phyloP scores from a whole-genome alignment of 345 rosid genomes.

The Brassica carinata region DNA sequence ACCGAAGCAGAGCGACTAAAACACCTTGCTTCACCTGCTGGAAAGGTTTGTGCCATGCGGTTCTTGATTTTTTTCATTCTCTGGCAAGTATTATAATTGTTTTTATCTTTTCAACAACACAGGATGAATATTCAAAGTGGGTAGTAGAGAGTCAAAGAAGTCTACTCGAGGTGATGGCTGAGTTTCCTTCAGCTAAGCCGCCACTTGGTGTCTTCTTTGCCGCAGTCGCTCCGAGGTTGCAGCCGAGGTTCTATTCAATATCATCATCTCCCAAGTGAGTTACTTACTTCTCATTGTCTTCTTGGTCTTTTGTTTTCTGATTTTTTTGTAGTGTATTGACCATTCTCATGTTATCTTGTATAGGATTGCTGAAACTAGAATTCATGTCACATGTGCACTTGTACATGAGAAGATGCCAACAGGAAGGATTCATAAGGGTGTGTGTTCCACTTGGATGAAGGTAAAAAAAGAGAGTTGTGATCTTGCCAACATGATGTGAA shows the following conservation, averaged over 20 bases:
- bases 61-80: not conserved
- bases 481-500: not conserved
- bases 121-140: constrained; percentile 98
- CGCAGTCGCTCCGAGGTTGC: constrained; percentile 89
- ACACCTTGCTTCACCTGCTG: constrained; percentile 88
- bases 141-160: constrained; percentile 85
- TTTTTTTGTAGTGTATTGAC: constrained; percentile 2
- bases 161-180: constrained; percentile 95
- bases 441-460: constrained; percentile 82
- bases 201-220: constrained; percentile 98
- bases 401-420: constrained; percentile 82
- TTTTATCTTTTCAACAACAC: constrained; percentile 18
- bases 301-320: not conserved
- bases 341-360: not conserved
- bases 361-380: constrained; percentile 82
- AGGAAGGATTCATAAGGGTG: constrained; percentile 51
- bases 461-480: constrained; percentile 25
- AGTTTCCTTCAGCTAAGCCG: constrained; percentile 88
- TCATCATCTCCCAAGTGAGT: constrained; percentile 92
- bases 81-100: not conserved
- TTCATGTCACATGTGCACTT: constrained; percentile 97
- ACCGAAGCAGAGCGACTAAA: constrained; percentile 79
- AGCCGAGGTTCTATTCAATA: constrained; percentile 94
- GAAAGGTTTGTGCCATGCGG: constrained; percentile 61
- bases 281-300: constrained; percentile 7